Base-by-base conservation (phyloP, 495 filamentous ascomycete species). In the Glonium stellatum region DNA sequence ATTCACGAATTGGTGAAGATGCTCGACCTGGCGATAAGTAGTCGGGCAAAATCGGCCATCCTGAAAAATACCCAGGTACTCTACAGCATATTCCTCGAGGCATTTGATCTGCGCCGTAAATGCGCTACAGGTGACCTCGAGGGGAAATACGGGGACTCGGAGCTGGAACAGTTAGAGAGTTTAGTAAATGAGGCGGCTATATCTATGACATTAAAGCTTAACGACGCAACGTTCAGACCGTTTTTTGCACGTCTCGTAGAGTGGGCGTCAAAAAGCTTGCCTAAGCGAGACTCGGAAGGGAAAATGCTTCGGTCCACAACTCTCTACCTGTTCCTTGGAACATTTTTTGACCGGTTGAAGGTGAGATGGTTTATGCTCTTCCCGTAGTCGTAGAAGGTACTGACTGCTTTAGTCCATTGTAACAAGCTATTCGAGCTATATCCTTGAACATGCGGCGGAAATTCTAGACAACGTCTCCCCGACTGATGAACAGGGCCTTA, bases 201-300 rank as follows among this genome's bases (percentile, higher is more conserved):
- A 41, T 87, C 89, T 70, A 92, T 96, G 84, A 87, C 93, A 53
- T 88, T 95, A 75, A 97, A 97, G 79, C 80, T 97, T 21, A 97
- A 96, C 72, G 95, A 98, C 72, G 83, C 86, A n/a, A 82, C 87
- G 18, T 98, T 97, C 82, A 82, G 92, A n/a, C 93, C 93, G 0
- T 83, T 97, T 54, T 97, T 97, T 71, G 78, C 82, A 15, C 82
- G 84, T 56, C 72, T 96, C 5, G 77, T 92, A 22, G 90, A 96
- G 35, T 96, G 90, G 90, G 82, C 87, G 0, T 79, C 74, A 22
- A 68, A 73, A 59, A 58, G 75, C 59, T 58, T 73, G n/a, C 73
- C 84, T 22, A 87, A 84, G 73, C 80, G 80, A 57, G 86, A 90
- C 59, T 67, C 63, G 1, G 62, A 75, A 34, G 83, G 80, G 36